Evolutionary conservation across 2,329 filamentous ascomycete species (phyloP), one percentile per base, ranked within the genome.

Genomic region (Paracoccidioides brasiliensis): DNA sequence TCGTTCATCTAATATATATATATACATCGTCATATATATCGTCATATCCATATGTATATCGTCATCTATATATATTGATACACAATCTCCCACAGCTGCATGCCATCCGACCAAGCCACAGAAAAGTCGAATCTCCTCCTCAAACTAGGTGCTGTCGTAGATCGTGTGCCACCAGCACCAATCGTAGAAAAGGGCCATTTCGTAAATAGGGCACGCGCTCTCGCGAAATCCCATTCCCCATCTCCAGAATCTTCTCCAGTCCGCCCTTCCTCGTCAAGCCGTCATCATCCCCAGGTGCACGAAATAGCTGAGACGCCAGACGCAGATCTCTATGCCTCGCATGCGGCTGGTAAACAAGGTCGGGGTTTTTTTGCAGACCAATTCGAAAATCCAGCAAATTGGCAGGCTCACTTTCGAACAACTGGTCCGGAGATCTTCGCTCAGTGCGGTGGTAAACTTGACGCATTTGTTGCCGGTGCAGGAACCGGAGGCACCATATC

Each of bases 121-220:
- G 93, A 98, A 70, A 98, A 98, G 72, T 88, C 86, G 4, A 85
- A 91, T 64, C 80, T 98, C 43, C 82, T 98, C 46, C 80, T 85
- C 61, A 91, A 93, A 67, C 82, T 98, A 9, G 93, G 93, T 63
- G 93, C 93, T 44, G 81, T 82, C n/a, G 91, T 98, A 33, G 90
- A 96, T 75, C 82, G 90, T 55, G 90, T 98, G 2, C 80, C 84
- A 5, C 90, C 93, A 10, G 90, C 90, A 8, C 90, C 90, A 57
- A 98, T 98, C 61, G 86, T 94, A n/a, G 90, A 90, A 64, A 86
- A 86, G 14, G 82, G 84, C 54, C 94, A 98, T 72, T 98, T 94
- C 67, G 93, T 98, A 67, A 97, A 98, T 74, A 80, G 90, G 4
- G 93, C 93, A 6, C 81, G 88, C 32, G 78, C 80, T 28, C 82